Evolutionary conservation across 805 yeast species (phyloP).

Genomic region (Saccharomycopsis sp.): DNA sequence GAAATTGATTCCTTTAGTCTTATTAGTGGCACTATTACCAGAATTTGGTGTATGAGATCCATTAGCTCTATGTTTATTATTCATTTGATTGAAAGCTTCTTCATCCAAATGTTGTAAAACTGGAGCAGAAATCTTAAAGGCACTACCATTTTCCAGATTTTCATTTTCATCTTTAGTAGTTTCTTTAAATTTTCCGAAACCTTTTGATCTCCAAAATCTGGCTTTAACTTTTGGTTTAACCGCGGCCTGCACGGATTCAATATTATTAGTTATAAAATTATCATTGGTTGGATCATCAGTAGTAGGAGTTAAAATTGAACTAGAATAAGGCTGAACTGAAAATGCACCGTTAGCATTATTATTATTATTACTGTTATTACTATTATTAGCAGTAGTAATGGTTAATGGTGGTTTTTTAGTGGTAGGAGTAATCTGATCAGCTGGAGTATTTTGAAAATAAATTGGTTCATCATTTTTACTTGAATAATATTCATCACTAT

Average conservation of each 20-base stretch:
- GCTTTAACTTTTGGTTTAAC: conserved; percentile 21
- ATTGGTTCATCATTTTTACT: neutral
- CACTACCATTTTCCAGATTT: conserved; percentile 9
- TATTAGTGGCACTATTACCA: neutral
- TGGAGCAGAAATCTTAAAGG: conserved; percentile 17
- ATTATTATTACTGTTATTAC: no score
- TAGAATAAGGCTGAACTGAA: conserved; percentile 13
- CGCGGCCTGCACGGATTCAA: conserved; percentile 7
- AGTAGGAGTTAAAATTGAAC: conserved; percentile 13
- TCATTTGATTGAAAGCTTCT: conserved; percentile 15
- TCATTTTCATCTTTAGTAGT: conserved; percentile 13
- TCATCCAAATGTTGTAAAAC: conserved; percentile 15
- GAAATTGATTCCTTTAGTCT: conserved; percentile 7
- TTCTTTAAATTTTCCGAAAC: conserved; percentile 13
- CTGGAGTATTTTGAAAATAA: no score
- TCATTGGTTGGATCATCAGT: conserved; percentile 7
- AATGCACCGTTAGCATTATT: neutral
- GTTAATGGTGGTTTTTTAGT: neutral
- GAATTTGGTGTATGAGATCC: conserved; percentile 4
- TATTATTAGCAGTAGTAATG: neutral
- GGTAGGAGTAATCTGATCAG: no score
- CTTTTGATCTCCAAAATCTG: conserved; percentile 25
- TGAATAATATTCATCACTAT: neutral
- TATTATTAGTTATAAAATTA: neutral
- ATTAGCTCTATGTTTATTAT: conserved; percentile 5